Evolutionary conservation across 768 basidiomycete genomes (phyloP), one percentile per base, ranked within the genome.

Genomic region (Boletellus emodensis): DNA sequence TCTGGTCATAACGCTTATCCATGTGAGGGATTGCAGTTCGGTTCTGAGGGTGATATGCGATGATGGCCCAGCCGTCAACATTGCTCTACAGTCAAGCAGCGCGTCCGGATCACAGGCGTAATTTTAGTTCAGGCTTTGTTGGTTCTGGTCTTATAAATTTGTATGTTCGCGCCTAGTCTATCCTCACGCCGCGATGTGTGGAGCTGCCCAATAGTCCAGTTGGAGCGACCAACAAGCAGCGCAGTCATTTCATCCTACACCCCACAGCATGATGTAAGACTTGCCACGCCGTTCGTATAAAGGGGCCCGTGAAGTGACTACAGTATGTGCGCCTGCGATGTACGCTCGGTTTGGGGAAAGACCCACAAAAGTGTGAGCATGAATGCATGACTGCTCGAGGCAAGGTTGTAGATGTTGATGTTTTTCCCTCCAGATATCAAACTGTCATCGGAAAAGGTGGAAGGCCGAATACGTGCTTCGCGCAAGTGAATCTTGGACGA

Each of bases 371-470:
- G 59, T 81, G 78, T 80, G 57, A 53, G 77, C 60, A 18, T n/a
- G n/a, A n/a, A n/a, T n/a, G 77, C 60, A 18, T 32, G 43, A 6
- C 42, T 5, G 50, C 20, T 14, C 18, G 40, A 12, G 43, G 32
- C 40, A 36, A 3, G 53, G 18, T 44, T 20, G 33, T 14, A 10
- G 26, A 36, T 36, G 40, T 44, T 62, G 40, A 67, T 53, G 13
- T 41, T 56, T 47, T 44, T n/a, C 53, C 33, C 54, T 13, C 36
- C 56, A 90, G 88, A 91, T 70, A 90, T 91, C 71, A 91, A 88
- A 64, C 70, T 84, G 67, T 79, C 85, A 0, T 70, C 83, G 0
- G 87, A 90, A 26, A 84, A 84, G 42, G 86, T 91, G 18, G 88
- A 90, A 59, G 65, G 70, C 7, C 81, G 85, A 57, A 79, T 90